Percentiles rank a stretch among this genome's conserved stretches.
Evolutionary conservation across 495 filamentous ascomycete species (phyloP).

Genomic region (Penicillium steckii): DNA sequence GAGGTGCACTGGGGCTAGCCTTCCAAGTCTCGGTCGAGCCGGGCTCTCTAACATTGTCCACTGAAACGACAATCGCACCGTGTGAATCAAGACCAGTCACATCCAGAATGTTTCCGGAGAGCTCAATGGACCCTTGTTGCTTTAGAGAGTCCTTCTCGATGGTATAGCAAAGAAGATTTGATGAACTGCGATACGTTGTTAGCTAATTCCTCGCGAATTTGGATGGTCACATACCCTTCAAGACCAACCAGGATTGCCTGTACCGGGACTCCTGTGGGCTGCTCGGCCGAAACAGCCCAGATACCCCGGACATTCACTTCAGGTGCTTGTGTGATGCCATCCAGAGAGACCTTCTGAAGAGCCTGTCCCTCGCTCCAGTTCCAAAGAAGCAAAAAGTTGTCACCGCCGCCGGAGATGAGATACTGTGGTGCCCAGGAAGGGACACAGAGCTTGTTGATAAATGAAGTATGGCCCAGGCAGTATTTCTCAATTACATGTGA

Average conservation of each 20-base stretch:
- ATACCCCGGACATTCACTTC: slow-evolving; percentile 37
- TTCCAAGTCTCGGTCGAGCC: slow-evolving; percentile 39
- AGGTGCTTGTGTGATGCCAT: slow-evolving; percentile 16
- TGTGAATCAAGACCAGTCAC: slow-evolving; percentile 35
- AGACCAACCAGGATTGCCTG: slow-evolving; percentile 57
- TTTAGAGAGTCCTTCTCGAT: slow-evolving; percentile 45
- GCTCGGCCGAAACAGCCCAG: slow-evolving; percentile 30
- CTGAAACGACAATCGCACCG: slow-evolving; percentile 50
- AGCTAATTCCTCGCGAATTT: slow-evolving; percentile 5
- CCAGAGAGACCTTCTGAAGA: slow-evolving; percentile 46
- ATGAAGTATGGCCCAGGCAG: slow-evolving; percentile 82
- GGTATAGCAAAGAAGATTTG: slow-evolving; percentile 58
- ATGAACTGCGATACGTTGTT: slow-evolving; percentile 46
- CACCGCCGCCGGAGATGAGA: slow-evolving; percentile 85
- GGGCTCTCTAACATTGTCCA: slow-evolving; percentile 52
- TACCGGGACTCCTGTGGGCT: slow-evolving; percentile 2
- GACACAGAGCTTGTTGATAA: slow-evolving; percentile 73
- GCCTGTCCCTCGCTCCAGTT: slow-evolving; percentile 64
- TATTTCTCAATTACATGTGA: slow-evolving; percentile 84
- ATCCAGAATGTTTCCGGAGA: slow-evolving; percentile 63
- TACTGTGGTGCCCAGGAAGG: slow-evolving; percentile 51
- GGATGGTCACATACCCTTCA: slow-evolving; percentile 57
- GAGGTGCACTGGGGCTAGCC: slow-evolving; percentile 13
- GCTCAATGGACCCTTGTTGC: slow-evolving; percentile 42
- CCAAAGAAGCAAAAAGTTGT: slow-evolving; percentile 76